phyloP scores from a whole-genome alignment of 371 early-diverging fungal genomes.

The Saksenaea vasiformis region DNA sequence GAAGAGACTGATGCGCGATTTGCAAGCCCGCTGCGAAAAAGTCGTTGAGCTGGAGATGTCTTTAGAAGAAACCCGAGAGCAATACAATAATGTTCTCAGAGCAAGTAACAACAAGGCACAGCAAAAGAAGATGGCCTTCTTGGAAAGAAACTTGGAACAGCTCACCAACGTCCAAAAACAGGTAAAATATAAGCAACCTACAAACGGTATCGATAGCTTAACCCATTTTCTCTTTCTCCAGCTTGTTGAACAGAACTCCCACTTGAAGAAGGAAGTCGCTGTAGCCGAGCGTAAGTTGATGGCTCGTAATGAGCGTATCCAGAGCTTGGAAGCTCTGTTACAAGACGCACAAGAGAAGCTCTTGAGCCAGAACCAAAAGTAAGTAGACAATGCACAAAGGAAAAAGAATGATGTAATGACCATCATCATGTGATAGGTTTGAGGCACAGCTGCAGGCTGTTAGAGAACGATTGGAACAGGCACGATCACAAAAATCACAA shows the following conservation, averaged over 20 bases:
- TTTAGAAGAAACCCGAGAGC: constrained; percentile 90
- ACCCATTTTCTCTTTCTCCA: constrained; percentile 31
- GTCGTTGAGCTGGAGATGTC: constrained; percentile 93
- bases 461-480: constrained; percentile 79
- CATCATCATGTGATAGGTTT: constrained; percentile 42
- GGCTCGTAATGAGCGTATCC: constrained; percentile 92
- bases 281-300: constrained; percentile 88
- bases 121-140: constrained; percentile 92
- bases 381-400: constrained; percentile 31
- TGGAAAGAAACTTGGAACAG: constrained; percentile 95
- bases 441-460: constrained; percentile 81
- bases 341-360: constrained; percentile 77
- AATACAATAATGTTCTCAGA: constrained; percentile 82
- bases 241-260: constrained; percentile 92
- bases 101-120: constrained; percentile 83
- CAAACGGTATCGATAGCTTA: too few species aligned
- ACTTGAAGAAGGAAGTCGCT: constrained; percentile 89
- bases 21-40: constrained; percentile 94
- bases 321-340: constrained; percentile 82
- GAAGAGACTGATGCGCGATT: constrained; percentile 93
- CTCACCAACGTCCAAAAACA: constrained; percentile 92
- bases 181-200: constrained; percentile 26
- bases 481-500: constrained; percentile 64
- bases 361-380: constrained; percentile 82
- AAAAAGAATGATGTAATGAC: neutral